Evolutionary conservation across 2,329 filamentous ascomycete species (phyloP).

Genomic region (Monilinia fructigena): DNA sequence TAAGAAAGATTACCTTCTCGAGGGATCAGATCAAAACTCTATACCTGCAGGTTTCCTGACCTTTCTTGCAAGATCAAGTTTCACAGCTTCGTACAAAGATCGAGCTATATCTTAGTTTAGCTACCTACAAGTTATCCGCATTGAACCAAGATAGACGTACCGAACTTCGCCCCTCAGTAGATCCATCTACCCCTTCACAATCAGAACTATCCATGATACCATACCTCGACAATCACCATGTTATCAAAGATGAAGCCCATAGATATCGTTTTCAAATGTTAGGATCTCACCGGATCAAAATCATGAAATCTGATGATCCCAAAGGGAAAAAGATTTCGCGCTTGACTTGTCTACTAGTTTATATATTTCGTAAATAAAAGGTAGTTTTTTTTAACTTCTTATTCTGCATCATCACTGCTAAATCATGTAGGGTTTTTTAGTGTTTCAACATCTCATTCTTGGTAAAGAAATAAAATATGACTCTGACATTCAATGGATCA

Average conservation of each 20-base stretch:
- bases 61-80: no score
- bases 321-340: slow-evolving; percentile 14
- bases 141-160: slow-evolving; percentile 25
- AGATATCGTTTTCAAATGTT: slow-evolving; percentile 31
- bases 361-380: slow-evolving; percentile 30
- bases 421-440: slow-evolving; percentile 25
- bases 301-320: slow-evolving; percentile 22
- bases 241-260: slow-evolving; percentile 26
- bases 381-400: slow-evolving; percentile 12
- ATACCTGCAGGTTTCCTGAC: no score
- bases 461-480: slow-evolving; percentile 27
- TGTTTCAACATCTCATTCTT: slow-evolving; percentile 28
- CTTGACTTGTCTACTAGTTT: slow-evolving; percentile 25
- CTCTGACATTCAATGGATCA: slow-evolving; percentile 27
- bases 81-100: no score
- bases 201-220: slow-evolving; percentile 33
- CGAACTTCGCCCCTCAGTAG: slow-evolving; percentile 29
- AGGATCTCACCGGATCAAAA: slow-evolving; percentile 30
- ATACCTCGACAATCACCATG: slow-evolving; percentile 31
- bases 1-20: no score
- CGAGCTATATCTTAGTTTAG: no score
- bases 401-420: background rate
- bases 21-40: no score
- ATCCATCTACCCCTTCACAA: slow-evolving; percentile 18
- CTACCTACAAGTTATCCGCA: no score